Conservation (phyloP, 2,329 filamentous ascomycete species). For the Alternaria hordeiaustralica region DNA sequence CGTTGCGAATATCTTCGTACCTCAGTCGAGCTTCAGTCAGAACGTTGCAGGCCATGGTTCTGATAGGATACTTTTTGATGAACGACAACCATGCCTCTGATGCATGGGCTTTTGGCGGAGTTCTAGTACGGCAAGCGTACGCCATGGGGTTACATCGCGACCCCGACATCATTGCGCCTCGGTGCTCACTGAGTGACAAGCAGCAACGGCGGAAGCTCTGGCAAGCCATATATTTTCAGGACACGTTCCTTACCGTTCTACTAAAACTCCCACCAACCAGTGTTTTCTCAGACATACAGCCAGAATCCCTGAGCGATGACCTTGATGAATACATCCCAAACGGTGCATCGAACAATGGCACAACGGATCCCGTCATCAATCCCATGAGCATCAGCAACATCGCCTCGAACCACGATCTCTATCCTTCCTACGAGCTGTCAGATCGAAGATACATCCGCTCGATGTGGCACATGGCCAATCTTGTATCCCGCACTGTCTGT, state of each 20-base stretch:
- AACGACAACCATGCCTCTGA: constrained; percentile 86
- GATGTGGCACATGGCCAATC: constrained; percentile 79
- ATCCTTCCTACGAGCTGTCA: constrained; percentile 48
- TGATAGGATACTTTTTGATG: constrained; percentile 84
- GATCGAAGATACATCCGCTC: constrained; percentile 68
- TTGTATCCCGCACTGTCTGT: constrained; percentile 79
- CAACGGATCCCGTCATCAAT: constrained; percentile 53
- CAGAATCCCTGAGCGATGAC: constrained; percentile 75
- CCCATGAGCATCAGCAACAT: constrained; percentile 60
- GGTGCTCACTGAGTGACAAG: constrained; percentile 73
- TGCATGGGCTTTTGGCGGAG: constrained; percentile 81
- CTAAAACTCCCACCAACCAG: constrained; percentile 78
- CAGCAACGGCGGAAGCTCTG: constrained; percentile 80
- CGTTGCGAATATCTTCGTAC: constrained; percentile 76
- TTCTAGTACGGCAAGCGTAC: constrained; percentile 78
- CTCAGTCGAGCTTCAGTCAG: constrained; percentile 75
- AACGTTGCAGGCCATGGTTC: constrained; percentile 79
- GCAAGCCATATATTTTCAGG: constrained; percentile 81
- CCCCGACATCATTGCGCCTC: constrained; percentile 73
- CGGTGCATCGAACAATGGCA: constrained; percentile 56
- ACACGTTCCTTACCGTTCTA: constrained; percentile 80
- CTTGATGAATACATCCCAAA: constrained; percentile 69
- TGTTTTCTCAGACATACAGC: constrained; percentile 79
- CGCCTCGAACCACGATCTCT: constrained; percentile 48
- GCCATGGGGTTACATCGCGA: constrained; percentile 83